phyloP scores from a whole-genome alignment of 2,329 filamentous ascomycete species.

The Monilinia laxa region DNA sequence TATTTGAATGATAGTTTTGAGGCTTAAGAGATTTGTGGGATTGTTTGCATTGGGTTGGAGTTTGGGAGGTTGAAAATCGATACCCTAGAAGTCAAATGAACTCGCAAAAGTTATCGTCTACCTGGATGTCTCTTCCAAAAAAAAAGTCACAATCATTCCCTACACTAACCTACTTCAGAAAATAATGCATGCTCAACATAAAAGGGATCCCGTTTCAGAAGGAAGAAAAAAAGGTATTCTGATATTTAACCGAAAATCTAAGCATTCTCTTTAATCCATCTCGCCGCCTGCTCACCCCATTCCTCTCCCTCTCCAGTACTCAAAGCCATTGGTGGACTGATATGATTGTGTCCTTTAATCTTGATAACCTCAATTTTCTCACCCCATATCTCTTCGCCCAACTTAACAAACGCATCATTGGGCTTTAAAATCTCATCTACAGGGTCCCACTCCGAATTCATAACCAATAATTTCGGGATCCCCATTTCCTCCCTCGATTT shows the following conservation, averaged over 20 bases:
- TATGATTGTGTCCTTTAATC: slow-evolving; percentile 39
- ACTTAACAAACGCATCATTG: slow-evolving; percentile 34
- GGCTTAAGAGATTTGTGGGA: slow-evolving; percentile 15
- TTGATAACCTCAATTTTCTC: slow-evolving; percentile 29
- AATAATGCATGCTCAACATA: not conserved
- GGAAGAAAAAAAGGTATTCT: not conserved
- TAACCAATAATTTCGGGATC: slow-evolving; percentile 31
- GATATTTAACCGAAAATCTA: not conserved
- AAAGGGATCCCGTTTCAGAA: not conserved
- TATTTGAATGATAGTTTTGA: slow-evolving; percentile 67
- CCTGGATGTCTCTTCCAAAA: not conserved
- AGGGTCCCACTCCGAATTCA: slow-evolving; percentile 37
- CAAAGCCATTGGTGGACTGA: slow-evolving; percentile 35
- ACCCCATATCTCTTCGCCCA: slow-evolving; percentile 34
- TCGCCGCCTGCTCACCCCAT: slow-evolving; percentile 36
- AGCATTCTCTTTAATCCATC: slow-evolving; percentile 34
- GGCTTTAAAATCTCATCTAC: slow-evolving; percentile 36
- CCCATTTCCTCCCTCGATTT: slow-evolving; percentile 30
- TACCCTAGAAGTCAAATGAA: slow-evolving; percentile 22
- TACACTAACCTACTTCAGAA: not conserved
- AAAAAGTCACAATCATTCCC: not conserved
- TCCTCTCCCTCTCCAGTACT: slow-evolving; percentile 36
- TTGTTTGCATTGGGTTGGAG: slow-evolving; percentile 9
- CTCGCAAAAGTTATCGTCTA: not conserved
- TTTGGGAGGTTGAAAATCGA: slow-evolving; percentile 25